phyloP scores from a whole-genome alignment of 441 rosid species.

The Codiaeum variegatum region DNA sequence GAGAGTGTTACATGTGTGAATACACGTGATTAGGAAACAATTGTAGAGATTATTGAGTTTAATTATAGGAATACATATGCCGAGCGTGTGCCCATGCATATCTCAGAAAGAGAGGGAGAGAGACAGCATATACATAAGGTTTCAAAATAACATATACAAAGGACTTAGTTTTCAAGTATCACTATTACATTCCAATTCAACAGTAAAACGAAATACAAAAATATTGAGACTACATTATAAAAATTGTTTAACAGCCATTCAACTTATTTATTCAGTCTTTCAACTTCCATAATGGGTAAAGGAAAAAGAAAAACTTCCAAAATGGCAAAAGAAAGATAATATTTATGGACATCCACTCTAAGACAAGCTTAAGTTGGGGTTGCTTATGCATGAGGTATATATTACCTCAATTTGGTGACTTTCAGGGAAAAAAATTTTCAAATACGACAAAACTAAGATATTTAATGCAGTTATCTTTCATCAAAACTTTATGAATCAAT shows the following conservation, averaged over 20 bases:
- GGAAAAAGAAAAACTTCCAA: neutral
- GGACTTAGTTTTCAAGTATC: too few relatives aligned
- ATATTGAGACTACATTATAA: neutral
- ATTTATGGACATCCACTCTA: neutral
- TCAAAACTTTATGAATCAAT: constrained; percentile 1
- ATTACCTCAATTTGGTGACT: neutral
- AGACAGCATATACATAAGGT: too few relatives aligned
- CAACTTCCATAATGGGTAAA: neutral
- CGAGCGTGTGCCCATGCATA: too few relatives aligned
- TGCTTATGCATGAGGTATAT: neutral
- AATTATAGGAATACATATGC: too few relatives aligned
- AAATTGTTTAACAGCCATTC: neutral
- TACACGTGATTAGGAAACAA: too few relatives aligned
- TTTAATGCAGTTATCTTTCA: neutral
- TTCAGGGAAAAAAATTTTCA: too few relatives aligned
- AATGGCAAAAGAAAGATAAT: neutral
- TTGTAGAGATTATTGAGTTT: too few relatives aligned
- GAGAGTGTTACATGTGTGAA: too few relatives aligned
- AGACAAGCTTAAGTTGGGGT: neutral
- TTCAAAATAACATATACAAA: too few relatives aligned
- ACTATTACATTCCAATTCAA: neutral
- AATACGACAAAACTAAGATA: neutral
- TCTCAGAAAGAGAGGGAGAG: too few relatives aligned
- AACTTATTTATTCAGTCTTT: neutral
- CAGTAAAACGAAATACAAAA: neutral